Conservation (phyloP, 2,329 filamentous ascomycete species). For the Herpotrichia juniperi region DNA sequence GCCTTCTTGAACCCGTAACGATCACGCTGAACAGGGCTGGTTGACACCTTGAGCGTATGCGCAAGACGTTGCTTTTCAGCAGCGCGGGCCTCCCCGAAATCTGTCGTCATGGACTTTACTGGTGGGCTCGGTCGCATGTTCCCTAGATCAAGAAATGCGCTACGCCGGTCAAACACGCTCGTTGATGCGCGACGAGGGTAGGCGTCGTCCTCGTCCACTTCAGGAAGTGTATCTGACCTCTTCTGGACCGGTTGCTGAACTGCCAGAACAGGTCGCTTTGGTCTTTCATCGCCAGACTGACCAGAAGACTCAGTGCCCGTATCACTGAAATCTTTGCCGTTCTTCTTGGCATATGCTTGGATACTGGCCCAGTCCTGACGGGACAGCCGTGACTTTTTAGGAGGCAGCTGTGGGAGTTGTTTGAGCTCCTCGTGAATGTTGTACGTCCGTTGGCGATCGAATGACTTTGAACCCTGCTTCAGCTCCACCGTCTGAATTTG, state of each 20-base stretch:
- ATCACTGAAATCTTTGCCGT: slow-evolving; percentile 19
- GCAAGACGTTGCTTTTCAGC: slow-evolving; percentile 1
- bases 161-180: slow-evolving; percentile 41
- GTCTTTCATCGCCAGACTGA: neutral
- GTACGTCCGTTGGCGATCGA: neutral
- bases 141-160: slow-evolving; percentile 32
- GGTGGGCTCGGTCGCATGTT: slow-evolving; percentile 10
- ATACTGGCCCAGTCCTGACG: slow-evolving; percentile 44
- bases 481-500: neutral
- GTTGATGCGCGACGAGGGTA: slow-evolving; percentile 43
- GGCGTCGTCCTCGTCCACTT: slow-evolving; percentile 42
- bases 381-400: slow-evolving; percentile 36
- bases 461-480: neutral
- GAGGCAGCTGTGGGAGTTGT: slow-evolving; percentile 35
- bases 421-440: slow-evolving; percentile 25
- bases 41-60: neutral
- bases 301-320: neutral
- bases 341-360: slow-evolving; percentile 36
- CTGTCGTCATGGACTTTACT: slow-evolving; percentile 20
- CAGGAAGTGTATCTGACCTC: slow-evolving; percentile 34
- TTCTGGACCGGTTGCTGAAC: slow-evolving; percentile 28
- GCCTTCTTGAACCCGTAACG: slow-evolving; percentile 92
- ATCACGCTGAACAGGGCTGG: slow-evolving; percentile 63
- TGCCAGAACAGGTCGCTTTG: slow-evolving; percentile 4
- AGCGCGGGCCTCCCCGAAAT: slow-evolving; percentile 5